Conservation (phyloP, 2,329 filamentous ascomycete species). For the Penicillium sp. region DNA sequence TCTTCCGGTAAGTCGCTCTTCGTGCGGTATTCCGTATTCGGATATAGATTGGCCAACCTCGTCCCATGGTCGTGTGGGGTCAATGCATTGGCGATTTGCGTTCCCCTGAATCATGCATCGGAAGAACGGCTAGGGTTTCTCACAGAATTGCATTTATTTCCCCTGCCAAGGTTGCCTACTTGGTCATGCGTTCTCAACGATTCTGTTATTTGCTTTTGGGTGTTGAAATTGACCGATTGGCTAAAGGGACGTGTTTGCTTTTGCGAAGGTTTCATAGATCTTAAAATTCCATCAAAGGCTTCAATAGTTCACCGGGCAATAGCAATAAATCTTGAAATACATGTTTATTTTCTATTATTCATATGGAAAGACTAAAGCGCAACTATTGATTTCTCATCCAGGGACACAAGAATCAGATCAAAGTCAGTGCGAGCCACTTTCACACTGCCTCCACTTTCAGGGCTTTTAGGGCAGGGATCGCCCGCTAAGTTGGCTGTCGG, state of each 20-base stretch:
- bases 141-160: too few species aligned
- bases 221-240: neutral
- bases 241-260: neutral
- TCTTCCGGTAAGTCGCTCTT: neutral
- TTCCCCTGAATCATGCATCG: slow-evolving; percentile 9
- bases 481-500: neutral
- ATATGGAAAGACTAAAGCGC: neutral
- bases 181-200: neutral
- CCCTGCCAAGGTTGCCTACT: too few species aligned
- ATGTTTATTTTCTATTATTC: neutral
- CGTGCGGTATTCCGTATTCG: too few species aligned
- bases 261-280: neutral
- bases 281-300: neutral
- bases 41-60: neutral
- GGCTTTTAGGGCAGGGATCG: neutral
- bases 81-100: slow-evolving; percentile 1
- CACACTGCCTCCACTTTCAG: neutral
- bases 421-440: neutral
- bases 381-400: neutral
- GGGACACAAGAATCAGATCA: neutral
- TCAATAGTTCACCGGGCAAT: neutral
- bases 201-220: neutral
- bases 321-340: neutral
- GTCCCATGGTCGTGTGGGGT: slow-evolving; percentile 8
- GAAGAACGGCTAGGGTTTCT: neutral